Evolutionary conservation across 116 monocot species (phyloP), one percentile per base, ranked within the genome.

Genomic region (Cymodocea nodosa): DNA sequence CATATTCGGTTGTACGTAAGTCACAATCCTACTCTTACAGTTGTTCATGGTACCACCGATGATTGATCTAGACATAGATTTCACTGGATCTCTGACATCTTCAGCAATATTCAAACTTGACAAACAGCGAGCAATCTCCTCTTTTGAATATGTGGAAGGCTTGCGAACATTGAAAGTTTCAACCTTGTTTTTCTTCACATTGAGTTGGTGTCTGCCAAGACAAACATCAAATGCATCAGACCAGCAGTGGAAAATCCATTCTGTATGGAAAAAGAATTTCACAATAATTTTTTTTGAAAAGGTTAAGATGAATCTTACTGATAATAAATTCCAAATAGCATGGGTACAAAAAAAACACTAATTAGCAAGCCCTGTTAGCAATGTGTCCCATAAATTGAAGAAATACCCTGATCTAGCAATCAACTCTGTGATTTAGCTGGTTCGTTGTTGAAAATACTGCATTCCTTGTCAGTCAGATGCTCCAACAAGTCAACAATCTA

Each of bases 11-110:
- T 69, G 79, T 17, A 60, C 16, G 48, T 87, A 89, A 48, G 58
- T 66, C 67, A 92, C 68, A 63, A 57, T 56, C 77, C 97, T 85
- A 48, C 44, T 75, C 73, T 81, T 91, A 17, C 55, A 86, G 25
- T 75, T 75, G 69, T 92, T 98, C 52, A 79, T 79, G 30, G 78
- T 74, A 19, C 97, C 86, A 79, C 73, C 74, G 23, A 85, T 23
- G 64, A 92, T 67, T 71, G 92, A 88, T 68, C 65, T 91, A 23
- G 92, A 98, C 71, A 98, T 61, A 50, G 97, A 73, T 55, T 68
- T 69, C 20, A 58, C 48, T n/a, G 68, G 56, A 62, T 91, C 84
- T 34, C 62, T 70, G 19, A 75, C 74, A 71, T 98, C 86, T 51
- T 89, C 89, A 30, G 58, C 36, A 66, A 50, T 75, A 24, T 57